Base-by-base conservation (phyloP, 2,329 filamentous ascomycete genomes). In the Penicillium sp. region DNA sequence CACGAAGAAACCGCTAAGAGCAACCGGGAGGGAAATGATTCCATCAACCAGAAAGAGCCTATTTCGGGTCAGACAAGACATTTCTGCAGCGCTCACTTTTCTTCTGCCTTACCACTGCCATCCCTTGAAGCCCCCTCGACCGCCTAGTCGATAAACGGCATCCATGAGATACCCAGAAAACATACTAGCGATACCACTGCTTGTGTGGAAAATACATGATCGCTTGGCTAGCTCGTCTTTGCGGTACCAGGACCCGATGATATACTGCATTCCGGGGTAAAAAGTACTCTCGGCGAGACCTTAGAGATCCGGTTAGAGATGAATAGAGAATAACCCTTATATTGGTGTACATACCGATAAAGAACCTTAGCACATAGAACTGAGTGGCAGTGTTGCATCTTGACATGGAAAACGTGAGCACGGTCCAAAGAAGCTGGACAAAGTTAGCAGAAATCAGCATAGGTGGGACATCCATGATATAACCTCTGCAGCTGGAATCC, bases 101-200 rank as follows among this genome's bases (percentile, higher is more conserved):
- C 13, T 4, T 49, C 2, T 4, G 40, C 13, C 44, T 43, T 58
- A 67, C 69, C 69, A 81, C 59, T 80, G 77, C 79, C 79, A 81
- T 0, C 79, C 79, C 12, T 66, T 65, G 49, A 73, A 75, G 1
- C 78, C 78, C 20, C 70, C 66, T n/a, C 56, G 64, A 0, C 75
- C 77, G 7, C 72, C 72, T 1, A 81, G 67, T 4, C 68, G 68
- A 50, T 80, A 80, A 2, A 80, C 75, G 0, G 68, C 77, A 0
- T 78, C 73, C 74, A 80, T 80, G 6, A 83, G 61, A 52, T 80
- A 82, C 0, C 80, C 80, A 1, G 68, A 72, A 49, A 73, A 69
- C 70, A 73, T 72, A 38, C 56, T 66, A 0, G 63, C 70, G 40
- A 78, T 70, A 0, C 72, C 74, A 10, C 69, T 71, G 42, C 71